These are phyloP conservation scores for Dactylella cylindrospora DNA, from an alignment of 2,329 filamentous ascomycete genomes.

Conservation along the genomic window DNA sequence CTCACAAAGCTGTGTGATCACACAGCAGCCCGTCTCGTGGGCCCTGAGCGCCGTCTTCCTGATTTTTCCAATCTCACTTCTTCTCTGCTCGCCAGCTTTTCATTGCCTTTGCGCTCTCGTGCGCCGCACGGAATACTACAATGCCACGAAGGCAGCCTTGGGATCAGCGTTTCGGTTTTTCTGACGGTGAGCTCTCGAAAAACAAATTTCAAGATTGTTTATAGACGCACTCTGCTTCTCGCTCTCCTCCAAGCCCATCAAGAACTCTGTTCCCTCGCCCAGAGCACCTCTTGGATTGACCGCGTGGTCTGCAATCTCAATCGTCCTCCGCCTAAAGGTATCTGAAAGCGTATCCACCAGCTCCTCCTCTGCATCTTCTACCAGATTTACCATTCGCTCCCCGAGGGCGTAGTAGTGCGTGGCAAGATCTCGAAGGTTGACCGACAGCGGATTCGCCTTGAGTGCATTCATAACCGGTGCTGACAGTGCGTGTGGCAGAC, in stretches of 20 bases:
- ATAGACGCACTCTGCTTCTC: conserved; percentile 64
- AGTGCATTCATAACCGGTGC: conserved; percentile 82
- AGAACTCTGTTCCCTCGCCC: conserved; percentile 70
- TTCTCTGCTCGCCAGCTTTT: conserved; percentile 65
- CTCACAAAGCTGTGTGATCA: conserved; percentile 9
- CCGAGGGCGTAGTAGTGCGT: conserved; percentile 86
- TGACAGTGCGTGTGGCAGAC: conserved; percentile 72
- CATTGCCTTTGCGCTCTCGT: conserved; percentile 70
- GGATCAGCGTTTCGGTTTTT: conserved; percentile 19
- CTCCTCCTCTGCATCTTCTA: conserved; percentile 76
- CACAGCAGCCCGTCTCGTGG: conserved; percentile 1
- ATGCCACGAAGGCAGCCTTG: conserved; percentile 28
- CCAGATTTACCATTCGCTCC: conserved; percentile 81
- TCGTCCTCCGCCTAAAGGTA: conserved; percentile 78
- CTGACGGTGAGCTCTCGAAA: conserved; percentile 1
- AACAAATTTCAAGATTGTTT: background rate
- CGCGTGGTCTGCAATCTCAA: conserved; percentile 83
- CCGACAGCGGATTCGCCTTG: conserved; percentile 82
- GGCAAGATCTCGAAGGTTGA: conserved; percentile 79
- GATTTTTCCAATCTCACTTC: conserved; percentile 23
- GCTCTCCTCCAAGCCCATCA: conserved; percentile 84
- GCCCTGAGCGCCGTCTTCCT: background rate
- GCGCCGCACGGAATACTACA: conserved; percentile 69
- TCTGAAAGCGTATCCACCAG: conserved; percentile 70
- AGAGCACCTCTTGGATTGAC: conserved; percentile 75